Evolutionary conservation across 768 basidiomycete species (phyloP), one percentile per base, ranked within the genome.

Genomic region (Crucibulum laeve): DNA sequence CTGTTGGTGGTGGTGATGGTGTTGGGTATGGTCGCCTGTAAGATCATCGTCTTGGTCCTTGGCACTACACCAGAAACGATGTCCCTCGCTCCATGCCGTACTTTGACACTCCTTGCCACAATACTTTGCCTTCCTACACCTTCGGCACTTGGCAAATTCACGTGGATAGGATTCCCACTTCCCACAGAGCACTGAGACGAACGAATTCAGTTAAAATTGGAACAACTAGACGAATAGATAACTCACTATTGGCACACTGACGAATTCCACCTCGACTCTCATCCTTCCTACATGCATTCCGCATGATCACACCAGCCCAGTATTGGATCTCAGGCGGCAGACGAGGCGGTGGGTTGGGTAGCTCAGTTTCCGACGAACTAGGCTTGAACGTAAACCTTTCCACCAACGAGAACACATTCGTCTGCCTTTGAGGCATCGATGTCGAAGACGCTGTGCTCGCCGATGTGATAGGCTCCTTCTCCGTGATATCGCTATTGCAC

Each of bases 301-400:
- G 78, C 96, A 98, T 99, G 57, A 98, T 96, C n/a, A 97, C 95
- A 2, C 93, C 92, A 0, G 95, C 96, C 96, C 96, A 98, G 55
- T 97, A 96, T 63, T 96, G 91, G 18, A 99, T 95, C 61, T 98
- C 95, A 7, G 76, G 71, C 0, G 93, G 91, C 5, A 93, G 67
- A 38, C 80, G 73, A 3, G 86, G 84, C 4, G 79, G 83, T 0
- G 82, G 79, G 42, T 80, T 80, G 4, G 78, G 79, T 42, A 84
- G 67, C 49, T 84, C 81, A 15, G 76, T 77, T 56, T 94, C 92
- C 1, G 82, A 78, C 7, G 88, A 81, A 41, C 87, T 88, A 0
- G 94, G 91, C 41, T 92, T 81, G 72, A 92, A 96, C 0, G 95
- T 99, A 67, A 96, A 99, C 24, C 93, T 71, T 60, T 99, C 95